A percentile compares a stretch with the other conserved stretches of the same genome.
Conservation (phyloP, 2,329 filamentous ascomycete species). For the Fusarium tupiense region DNA sequence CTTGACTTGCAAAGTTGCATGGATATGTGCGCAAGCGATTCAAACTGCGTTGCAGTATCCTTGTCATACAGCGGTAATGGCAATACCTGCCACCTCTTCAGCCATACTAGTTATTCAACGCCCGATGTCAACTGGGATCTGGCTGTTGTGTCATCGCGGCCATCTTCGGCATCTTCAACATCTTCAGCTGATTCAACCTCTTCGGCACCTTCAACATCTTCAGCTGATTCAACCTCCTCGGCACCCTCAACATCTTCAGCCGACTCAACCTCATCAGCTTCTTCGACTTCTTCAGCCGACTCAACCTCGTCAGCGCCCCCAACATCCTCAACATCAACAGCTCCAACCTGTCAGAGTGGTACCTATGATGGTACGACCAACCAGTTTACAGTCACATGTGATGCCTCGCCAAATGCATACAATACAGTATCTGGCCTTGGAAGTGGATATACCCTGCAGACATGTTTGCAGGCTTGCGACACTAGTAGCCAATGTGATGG, state of each 20-base stretch:
- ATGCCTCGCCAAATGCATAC: rapidly evolving
- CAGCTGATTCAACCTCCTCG: too few species aligned
- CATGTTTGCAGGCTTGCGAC: background rate
- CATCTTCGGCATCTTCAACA: too few species aligned
- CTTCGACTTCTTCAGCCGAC: background rate
- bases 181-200: background rate
- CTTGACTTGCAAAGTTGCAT: background rate
- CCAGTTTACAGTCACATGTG: background rate
- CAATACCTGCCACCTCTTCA: background rate
- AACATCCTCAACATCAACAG: too few species aligned
- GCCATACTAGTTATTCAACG: background rate
- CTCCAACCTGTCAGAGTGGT: background rate
- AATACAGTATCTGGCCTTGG: rapidly evolving
- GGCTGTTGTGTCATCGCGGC: background rate
- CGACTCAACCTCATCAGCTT: too few species aligned
- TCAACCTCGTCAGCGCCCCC: too few species aligned
- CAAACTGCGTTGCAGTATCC: background rate
- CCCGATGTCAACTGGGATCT: background rate
- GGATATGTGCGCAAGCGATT: background rate
- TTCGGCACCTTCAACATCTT: background rate
- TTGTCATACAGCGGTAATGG: background rate
- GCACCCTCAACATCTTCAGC: background rate
- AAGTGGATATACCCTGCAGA: background rate
- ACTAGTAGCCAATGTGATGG: background rate
- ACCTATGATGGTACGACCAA: background rate